phyloP scores from a whole-genome alignment of 768 basidiomycete species.

The Trametes cingulata region DNA sequence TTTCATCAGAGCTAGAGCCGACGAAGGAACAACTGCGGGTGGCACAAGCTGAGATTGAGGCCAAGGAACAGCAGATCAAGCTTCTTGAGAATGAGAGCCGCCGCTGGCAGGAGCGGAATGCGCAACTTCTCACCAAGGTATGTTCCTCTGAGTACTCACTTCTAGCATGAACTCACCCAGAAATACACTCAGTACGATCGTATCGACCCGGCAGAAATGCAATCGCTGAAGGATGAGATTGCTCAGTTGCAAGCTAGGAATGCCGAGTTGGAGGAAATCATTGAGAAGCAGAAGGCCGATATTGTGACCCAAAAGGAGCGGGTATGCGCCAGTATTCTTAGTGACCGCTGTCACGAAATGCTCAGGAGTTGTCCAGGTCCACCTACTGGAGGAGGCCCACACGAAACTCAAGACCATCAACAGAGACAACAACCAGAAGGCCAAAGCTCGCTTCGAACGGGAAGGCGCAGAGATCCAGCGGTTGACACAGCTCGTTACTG shows the following conservation, averaged over 20 bases:
- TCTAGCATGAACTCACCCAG: not conserved
- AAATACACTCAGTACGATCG: constrained; percentile 66
- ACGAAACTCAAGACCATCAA: constrained; percentile 20
- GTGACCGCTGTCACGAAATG: not conserved
- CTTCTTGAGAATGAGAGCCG: constrained; percentile 76
- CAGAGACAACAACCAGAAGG: constrained; percentile 30
- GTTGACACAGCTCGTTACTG: constrained; percentile 22
- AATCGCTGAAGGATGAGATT: constrained; percentile 75
- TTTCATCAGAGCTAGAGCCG: constrained; percentile 69
- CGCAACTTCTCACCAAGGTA: constrained; percentile 80
- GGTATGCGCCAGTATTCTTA: constrained; percentile 12
- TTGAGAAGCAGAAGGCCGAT: constrained; percentile 8
- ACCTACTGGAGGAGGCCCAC: constrained; percentile 13
- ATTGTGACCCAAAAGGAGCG: constrained; percentile 18
- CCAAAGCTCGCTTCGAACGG: constrained; percentile 22
- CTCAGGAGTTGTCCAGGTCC: constrained; percentile 4
- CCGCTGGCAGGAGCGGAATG: constrained; percentile 83
- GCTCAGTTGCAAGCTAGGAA: constrained; percentile 40
- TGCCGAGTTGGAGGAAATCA: constrained; percentile 22
- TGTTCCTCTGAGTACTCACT: constrained; percentile 5
- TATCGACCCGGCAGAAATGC: constrained; percentile 83
- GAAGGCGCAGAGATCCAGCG: constrained; percentile 19
- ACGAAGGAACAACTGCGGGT: constrained; percentile 67
- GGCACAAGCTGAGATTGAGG: constrained; percentile 73
- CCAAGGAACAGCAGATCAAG: constrained; percentile 62